phyloP scores from a whole-genome alignment of 2,329 filamentous ascomycete genomes.

The Fusarium pseudoanthophilum region DNA sequence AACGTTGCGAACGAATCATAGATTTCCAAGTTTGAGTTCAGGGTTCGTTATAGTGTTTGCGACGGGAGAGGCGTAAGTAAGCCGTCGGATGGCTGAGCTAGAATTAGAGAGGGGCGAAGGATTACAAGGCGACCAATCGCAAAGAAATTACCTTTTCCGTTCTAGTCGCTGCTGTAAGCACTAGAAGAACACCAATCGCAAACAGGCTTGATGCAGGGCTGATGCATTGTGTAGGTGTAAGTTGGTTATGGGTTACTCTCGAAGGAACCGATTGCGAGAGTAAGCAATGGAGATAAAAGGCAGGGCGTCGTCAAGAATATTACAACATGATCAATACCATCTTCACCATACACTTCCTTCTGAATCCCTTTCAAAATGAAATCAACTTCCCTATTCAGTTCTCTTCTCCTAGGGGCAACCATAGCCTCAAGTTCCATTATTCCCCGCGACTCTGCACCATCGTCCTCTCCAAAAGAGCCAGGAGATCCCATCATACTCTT shows the following conservation, averaged over 20 bases:
- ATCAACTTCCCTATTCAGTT: neutral
- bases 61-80: neutral
- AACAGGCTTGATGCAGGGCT: neutral
- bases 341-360: neutral
- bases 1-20: neutral
- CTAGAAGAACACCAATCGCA: neutral
- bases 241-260: fast-evolving
- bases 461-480: fast-evolving
- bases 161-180: neutral
- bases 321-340: fast-evolving
- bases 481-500: neutral
- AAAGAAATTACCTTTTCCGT: neutral
- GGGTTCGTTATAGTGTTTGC: neutral
- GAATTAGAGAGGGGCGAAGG: neutral
- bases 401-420: neutral
- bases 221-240: neutral
- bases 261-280: neutral
- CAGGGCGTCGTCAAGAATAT: neutral
- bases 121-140: neutral
- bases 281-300: neutral
- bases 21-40: neutral
- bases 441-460: fast-evolving
- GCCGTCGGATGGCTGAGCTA: neutral
- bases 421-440: neutral
- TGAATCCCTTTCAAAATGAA: neutral